Conservation (phyloP, 306 rosid species). For the Castanospermum australe region DNA sequence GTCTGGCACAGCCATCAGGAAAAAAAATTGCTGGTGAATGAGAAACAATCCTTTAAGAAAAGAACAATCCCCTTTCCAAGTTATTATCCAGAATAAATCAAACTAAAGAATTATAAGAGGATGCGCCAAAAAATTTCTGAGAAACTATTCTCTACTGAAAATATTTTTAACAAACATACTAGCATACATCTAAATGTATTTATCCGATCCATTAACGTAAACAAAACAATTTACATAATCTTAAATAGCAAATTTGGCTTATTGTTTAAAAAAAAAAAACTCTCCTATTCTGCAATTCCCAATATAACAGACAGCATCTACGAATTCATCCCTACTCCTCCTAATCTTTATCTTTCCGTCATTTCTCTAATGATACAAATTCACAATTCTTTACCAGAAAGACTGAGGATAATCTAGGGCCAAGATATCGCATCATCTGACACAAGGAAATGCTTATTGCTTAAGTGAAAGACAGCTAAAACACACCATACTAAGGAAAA, state of each 20-base stretch:
- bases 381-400: not conserved
- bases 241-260: too few species aligned
- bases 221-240: not conserved
- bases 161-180: not conserved
- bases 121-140: not conserved
- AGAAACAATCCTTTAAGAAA: slow-evolving; percentile 2
- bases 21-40: not conserved
- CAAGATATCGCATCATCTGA: not conserved
- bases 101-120: not conserved
- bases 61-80: not conserved
- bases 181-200: not conserved
- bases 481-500: not conserved
- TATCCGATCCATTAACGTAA: not conserved
- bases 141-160: not conserved
- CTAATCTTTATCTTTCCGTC: not conserved
- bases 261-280: not conserved
- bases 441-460: not conserved
- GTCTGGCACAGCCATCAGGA: not conserved
- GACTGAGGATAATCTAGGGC: not conserved
- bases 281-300: not conserved
- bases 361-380: not conserved
- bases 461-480: not conserved
- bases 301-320: not conserved
- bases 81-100: not conserved
- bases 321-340: not conserved